Base-by-base conservation (phyloP, 768 basidiomycete species). In the Crepidotus variabilis region DNA sequence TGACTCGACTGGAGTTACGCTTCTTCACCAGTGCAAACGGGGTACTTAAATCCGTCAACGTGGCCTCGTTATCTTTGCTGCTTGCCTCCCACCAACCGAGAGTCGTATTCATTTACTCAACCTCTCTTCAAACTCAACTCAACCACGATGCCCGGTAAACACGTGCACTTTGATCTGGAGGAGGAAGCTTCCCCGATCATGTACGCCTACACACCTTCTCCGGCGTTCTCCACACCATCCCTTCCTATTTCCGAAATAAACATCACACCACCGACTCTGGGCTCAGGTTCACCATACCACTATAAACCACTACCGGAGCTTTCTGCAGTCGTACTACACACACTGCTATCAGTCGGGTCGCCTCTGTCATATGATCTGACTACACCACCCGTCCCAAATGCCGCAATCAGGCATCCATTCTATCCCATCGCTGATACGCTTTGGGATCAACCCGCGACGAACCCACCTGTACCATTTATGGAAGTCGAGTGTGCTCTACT, bases 381-480 rank as follows among this genome's bases (percentile, higher is more conserved):
- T 6, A 50, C 50, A 5, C 43, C 56, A 16, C 64, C 62, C 18
- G 21, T 33, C 1, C 45, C 36, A 2, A 47, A 47, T 13, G 39
- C 56, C 9, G 56, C 60, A 2, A 46, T 61, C 13, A 54, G 33
- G 14, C 50, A 57, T 14, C 49, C 59, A 13, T 24, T 52, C 6
- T 50, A 52, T 21, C 21, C 51, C n/a, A 33, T 62, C 6, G 47
- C 65, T 22, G 21, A 49, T 33, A 34, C 62, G 7, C 54, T 63
- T 9, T 61, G 69, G 36, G 60, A 65, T 13, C 67, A 73, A 36
- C 69, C 71, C 2, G 76, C 73, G 7, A 73, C 73, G 8, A 47
- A 65, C 9, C 76, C 77, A 21, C 69, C 71, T 4, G 54, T 69
- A 3, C 57, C 68, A 20, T 59, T 36, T 35, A 68, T 78, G 65